These are phyloP conservation scores for Cardiospermum halicacabum DNA, from an alignment of 345 rosid genomes.

Conservation along the genomic window DNA sequence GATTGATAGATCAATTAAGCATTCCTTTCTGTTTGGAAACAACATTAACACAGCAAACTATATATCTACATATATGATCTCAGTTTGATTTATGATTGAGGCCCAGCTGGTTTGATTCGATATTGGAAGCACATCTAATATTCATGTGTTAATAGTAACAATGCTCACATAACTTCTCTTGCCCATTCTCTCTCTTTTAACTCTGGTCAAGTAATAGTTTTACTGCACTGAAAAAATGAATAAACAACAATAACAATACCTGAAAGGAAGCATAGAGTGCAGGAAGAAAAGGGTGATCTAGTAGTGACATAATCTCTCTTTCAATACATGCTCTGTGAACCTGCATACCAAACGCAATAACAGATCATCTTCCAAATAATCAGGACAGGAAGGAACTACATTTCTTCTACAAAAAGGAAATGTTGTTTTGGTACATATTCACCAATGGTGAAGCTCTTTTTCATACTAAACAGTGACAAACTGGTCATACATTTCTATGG, in stretches of 20 bases:
- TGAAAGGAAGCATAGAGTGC: conserved; percentile 84
- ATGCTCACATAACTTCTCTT: neutral
- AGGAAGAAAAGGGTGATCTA: conserved; percentile 98
- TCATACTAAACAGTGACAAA: neutral
- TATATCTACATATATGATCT: no score
- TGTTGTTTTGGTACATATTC: neutral
- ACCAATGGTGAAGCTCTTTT: neutral
- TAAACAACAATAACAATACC: conserved; percentile 37
- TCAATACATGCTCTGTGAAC: conserved; percentile 94
- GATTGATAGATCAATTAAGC: neutral
- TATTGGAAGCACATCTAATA: neutral
- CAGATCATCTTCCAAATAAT: neutral
- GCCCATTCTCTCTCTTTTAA: neutral
- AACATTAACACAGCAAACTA: neutral
- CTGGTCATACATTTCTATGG: neutral
- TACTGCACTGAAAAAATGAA: neutral
- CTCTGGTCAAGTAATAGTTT: conserved; percentile 1
- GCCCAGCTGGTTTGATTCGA: neutral
- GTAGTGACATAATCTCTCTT: conserved; percentile 80
- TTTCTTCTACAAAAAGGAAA: neutral
- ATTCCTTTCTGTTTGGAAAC: neutral
- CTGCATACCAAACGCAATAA: conserved; percentile 25
- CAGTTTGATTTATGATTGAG: conserved; percentile 1
- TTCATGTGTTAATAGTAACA: neutral
- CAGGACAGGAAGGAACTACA: neutral